A percentile compares a stretch with the other conserved stretches of the same genome.
phyloP scores from a whole-genome alignment of 345 rosid genomes.

The Eucalyptus coolabah region DNA sequence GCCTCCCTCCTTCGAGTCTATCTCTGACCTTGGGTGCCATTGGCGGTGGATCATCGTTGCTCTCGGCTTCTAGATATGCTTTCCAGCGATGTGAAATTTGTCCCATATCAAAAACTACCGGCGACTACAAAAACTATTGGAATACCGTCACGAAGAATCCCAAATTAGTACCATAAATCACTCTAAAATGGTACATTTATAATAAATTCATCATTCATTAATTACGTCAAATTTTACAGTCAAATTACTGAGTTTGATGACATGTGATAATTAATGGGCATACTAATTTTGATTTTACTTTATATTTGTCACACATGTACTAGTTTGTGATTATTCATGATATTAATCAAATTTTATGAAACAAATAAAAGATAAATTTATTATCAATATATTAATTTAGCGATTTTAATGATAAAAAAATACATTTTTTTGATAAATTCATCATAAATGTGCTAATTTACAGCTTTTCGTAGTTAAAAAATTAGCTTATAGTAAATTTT shows the following conservation, averaged over 20 bases:
- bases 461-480: too few relatives aligned
- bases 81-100: not conserved
- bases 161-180: accelerated
- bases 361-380: too few relatives aligned
- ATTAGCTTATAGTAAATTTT: too few relatives aligned
- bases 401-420: too few relatives aligned
- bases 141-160: accelerated
- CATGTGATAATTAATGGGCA: accelerated
- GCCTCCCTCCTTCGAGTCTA: too few relatives aligned
- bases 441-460: accelerated
- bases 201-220: too few relatives aligned
- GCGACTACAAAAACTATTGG: too few relatives aligned
- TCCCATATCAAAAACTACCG: not conserved
- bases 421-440: accelerated
- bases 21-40: not conserved
- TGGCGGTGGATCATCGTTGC: not conserved
- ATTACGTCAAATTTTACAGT: too few relatives aligned
- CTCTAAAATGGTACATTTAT: too few relatives aligned
- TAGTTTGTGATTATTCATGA: accelerated
- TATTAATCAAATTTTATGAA: too few relatives aligned
- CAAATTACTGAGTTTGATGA: accelerated
- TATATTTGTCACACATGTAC: accelerated
- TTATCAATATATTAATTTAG: accelerated
- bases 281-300: accelerated
- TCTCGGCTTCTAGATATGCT: not conserved